Evolutionary conservation across 345 rosid genomes (phyloP).

Genomic region (Trapa bicornis): DNA sequence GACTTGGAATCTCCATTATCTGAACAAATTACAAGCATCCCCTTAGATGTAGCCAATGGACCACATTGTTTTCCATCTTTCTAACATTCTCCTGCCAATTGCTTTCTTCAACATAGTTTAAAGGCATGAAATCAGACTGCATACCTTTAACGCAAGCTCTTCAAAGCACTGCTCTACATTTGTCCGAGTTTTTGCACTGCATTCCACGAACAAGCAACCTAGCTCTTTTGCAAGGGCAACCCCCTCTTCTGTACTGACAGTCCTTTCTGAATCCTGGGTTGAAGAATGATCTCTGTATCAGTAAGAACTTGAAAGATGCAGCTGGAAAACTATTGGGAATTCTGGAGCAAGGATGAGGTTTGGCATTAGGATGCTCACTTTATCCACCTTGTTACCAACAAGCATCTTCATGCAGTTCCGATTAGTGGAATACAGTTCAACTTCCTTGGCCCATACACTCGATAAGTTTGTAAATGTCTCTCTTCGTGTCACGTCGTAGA

Average conservation of each 20-base stretch:
- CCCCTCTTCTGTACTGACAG: conserved; percentile 82
- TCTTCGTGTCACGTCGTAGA: conserved; percentile 85
- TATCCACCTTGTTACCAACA: conserved; percentile 90
- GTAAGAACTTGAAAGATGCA: neutral
- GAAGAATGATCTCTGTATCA: neutral
- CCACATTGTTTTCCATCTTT: neutral
- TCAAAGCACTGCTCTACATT: conserved; percentile 87
- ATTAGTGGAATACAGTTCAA: conserved; percentile 74
- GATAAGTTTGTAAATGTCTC: conserved; percentile 78
- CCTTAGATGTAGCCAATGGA: too few relatives aligned
- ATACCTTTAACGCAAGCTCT: conserved; percentile 75
- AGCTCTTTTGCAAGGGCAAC: conserved; percentile 61
- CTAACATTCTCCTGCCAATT: too few relatives aligned
- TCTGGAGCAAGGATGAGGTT: neutral
- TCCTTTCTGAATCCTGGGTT: conserved; percentile 73
- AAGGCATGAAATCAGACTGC: neutral
- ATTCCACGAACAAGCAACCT: conserved; percentile 65
- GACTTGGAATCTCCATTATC: conserved; percentile 95
- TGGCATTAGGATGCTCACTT: conserved; percentile 13
- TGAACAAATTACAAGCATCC: too few relatives aligned
- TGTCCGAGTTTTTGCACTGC: conserved; percentile 83
- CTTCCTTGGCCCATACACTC: conserved; percentile 89
- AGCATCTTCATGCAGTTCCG: conserved; percentile 81
- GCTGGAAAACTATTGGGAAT: neutral
- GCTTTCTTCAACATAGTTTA: neutral